A percentile compares a stretch with the other conserved stretches of the same genome.
These are phyloP conservation scores for Lentinula detonsa DNA, from an alignment of 768 basidiomycete species.

Conservation along the genomic window DNA sequence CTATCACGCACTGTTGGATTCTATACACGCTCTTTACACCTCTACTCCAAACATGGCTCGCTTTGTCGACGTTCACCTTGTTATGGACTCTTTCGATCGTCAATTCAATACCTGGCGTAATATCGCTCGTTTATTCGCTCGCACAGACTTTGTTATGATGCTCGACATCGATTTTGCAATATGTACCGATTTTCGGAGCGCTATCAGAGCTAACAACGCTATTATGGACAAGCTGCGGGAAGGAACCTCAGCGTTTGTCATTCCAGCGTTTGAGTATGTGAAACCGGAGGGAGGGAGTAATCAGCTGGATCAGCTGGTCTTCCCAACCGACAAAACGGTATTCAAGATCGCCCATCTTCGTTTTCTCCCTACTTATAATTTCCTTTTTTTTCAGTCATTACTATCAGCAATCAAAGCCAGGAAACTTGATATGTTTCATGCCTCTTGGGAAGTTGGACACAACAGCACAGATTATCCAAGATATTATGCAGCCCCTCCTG, in stretches of 20 bases:
- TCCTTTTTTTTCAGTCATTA: slow-evolving; percentile 35
- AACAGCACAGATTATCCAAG: slow-evolving; percentile 73
- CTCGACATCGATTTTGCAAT: slow-evolving; percentile 86
- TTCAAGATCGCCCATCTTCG: slow-evolving; percentile 9
- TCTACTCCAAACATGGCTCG: slow-evolving; percentile 59
- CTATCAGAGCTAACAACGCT: slow-evolving; percentile 39
- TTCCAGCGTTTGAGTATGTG: slow-evolving; percentile 82
- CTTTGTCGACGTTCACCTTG: slow-evolving; percentile 81
- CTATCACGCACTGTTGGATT: slow-evolving; percentile 42
- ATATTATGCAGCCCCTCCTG: slow-evolving; percentile 55
- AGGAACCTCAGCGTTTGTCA: slow-evolving; percentile 67
- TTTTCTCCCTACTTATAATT: background rate
- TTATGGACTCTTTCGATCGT: slow-evolving; percentile 73
- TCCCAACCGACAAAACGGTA: slow-evolving; percentile 70
- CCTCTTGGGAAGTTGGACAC: slow-evolving; percentile 72
- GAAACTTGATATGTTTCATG: slow-evolving; percentile 72
- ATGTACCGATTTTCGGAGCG: slow-evolving; percentile 72
- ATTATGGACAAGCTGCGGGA: slow-evolving; percentile 42
- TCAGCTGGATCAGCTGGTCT: slow-evolving; percentile 27
- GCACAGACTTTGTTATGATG: slow-evolving; percentile 85
- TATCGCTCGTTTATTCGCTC: slow-evolving; percentile 75
- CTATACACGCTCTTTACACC: slow-evolving; percentile 61
- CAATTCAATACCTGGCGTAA: slow-evolving; percentile 93
- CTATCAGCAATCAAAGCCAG: slow-evolving; percentile 49
- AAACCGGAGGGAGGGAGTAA: slow-evolving; percentile 60